Evolutionary conservation across 225 moss, liverwort and hornwort species (phyloP).

Genomic region (Ulota crispa): DNA sequence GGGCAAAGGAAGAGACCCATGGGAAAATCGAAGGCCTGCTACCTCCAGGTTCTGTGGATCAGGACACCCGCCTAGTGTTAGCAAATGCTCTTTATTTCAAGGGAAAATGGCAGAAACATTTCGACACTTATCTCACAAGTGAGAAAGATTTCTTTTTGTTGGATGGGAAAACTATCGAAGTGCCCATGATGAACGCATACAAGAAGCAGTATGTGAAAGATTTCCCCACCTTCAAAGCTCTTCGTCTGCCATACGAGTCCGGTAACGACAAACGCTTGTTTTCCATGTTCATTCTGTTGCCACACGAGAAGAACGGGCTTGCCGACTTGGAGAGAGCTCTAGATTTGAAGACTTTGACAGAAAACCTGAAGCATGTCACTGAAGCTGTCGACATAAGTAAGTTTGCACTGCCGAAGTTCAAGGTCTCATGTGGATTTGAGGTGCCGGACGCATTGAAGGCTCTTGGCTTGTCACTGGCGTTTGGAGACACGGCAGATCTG

Average conservation of each 20-base stretch:
- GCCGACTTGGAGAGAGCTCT: constrained; percentile 63
- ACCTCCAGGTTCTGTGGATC: constrained; percentile 61
- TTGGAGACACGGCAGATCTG: constrained; percentile 64
- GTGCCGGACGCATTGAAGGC: constrained; percentile 51
- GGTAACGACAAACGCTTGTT: constrained; percentile 59
- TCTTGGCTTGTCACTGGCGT: constrained; percentile 61
- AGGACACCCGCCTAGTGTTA: constrained; percentile 61
- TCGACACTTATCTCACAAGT: constrained; percentile 23
- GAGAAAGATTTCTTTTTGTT: constrained; percentile 68
- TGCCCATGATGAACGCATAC: constrained; percentile 60
- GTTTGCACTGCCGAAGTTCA: constrained; percentile 79
- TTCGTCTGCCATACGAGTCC: constrained; percentile 64
- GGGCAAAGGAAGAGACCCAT: constrained; percentile 68
- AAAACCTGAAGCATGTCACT: constrained; percentile 43
- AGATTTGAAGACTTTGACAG: constrained; percentile 28
- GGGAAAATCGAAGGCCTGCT: constrained; percentile 71
- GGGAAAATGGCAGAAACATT: constrained; percentile 78
- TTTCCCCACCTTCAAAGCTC: constrained; percentile 69
- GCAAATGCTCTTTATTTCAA: constrained; percentile 91
- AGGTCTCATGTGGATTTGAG: constrained; percentile 62
- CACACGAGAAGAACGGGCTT: constrained; percentile 69
- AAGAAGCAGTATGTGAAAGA: constrained; percentile 56
- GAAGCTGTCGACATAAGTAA: constrained; percentile 52
- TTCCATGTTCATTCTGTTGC: constrained; percentile 82
- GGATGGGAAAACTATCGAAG: constrained; percentile 72